Conservation (phyloP, 129 eudicot species). For the Tagetes erecta region DNA sequence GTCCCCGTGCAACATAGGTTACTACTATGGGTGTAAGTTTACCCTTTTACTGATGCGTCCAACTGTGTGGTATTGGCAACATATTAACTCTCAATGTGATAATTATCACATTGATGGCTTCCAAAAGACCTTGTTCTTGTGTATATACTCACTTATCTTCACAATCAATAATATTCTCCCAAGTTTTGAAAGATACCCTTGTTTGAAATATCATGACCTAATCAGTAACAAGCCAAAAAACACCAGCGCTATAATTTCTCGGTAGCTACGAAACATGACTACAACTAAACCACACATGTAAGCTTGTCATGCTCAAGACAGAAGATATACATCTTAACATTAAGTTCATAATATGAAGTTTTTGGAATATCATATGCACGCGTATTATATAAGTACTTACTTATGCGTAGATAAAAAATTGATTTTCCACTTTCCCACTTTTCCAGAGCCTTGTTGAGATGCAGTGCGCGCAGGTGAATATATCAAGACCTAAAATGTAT, state of each 20-base stretch:
- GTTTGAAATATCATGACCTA: conserved; percentile 2
- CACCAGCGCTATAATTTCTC: neutral
- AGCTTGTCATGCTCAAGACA: conserved; percentile 4
- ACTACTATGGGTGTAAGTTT: neutral
- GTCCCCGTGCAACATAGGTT: too few species aligned
- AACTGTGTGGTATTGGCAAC: neutral
- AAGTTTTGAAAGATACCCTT: conserved; percentile 4
- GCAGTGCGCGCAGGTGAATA: conserved; percentile 92
- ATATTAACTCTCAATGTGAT: neutral
- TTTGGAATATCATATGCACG: neutral
- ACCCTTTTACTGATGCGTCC: neutral
- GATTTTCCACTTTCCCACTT: conserved; percentile 85
- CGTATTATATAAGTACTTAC: conserved; percentile 42
- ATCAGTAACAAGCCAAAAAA: neutral
- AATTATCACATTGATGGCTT: neutral
- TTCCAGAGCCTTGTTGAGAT: conserved; percentile 90
- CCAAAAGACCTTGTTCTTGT: neutral
- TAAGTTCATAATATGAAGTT: conserved; percentile 13
- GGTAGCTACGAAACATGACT: conserved; percentile 4
- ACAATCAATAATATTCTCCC: neutral
- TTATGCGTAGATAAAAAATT: conserved; percentile 84
- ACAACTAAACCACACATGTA: neutral
- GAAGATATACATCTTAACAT: conserved; percentile 16
- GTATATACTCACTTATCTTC: neutral
- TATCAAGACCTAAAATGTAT: conserved; percentile 60